Evolutionary conservation across 1,284 basidiomycete genomes (phyloP).

Genomic region (Psilocybe mexicana): DNA sequence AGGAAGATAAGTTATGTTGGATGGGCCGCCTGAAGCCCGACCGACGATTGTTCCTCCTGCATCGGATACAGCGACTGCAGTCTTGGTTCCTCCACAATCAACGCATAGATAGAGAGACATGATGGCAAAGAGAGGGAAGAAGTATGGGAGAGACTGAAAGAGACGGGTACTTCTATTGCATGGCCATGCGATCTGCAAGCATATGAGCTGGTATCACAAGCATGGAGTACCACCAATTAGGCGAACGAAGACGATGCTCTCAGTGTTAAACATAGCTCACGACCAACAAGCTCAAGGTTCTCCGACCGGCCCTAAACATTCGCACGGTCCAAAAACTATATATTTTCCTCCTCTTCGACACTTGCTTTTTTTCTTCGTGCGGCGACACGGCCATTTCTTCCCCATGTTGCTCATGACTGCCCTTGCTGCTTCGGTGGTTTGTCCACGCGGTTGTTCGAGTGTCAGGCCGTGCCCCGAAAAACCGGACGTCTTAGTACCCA

Average conservation of each 20-base stretch:
- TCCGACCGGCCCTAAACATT: constrained; percentile 37
- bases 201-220: constrained; percentile 6
- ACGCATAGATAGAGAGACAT: constrained; percentile 64
- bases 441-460: constrained; percentile 77
- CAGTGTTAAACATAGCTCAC: neutral
- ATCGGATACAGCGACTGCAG: constrained; percentile 66
- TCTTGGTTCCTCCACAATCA: constrained; percentile 84
- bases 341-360: constrained; percentile 14
- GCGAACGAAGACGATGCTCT: neutral
- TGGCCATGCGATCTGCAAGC: constrained; percentile 11
- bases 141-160: neutral
- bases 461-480: constrained; percentile 78
- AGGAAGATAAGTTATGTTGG: constrained; percentile 41
- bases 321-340: constrained; percentile 33
- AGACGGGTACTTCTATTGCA: constrained; percentile 10
- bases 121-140: neutral
- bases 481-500: constrained; percentile 81
- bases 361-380: constrained; percentile 51
- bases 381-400: constrained; percentile 76
- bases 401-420: constrained; percentile 86
- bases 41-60: constrained; percentile 56
- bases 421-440: constrained; percentile 32
- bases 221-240: constrained; percentile 8
- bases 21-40: constrained; percentile 60
- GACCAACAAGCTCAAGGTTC: neutral